A percentile compares a stretch with the other conserved stretches of the same genome.
Evolutionary conservation across 805 yeast genomes (phyloP).

Genomic region (Kuraishia capsulata): DNA sequence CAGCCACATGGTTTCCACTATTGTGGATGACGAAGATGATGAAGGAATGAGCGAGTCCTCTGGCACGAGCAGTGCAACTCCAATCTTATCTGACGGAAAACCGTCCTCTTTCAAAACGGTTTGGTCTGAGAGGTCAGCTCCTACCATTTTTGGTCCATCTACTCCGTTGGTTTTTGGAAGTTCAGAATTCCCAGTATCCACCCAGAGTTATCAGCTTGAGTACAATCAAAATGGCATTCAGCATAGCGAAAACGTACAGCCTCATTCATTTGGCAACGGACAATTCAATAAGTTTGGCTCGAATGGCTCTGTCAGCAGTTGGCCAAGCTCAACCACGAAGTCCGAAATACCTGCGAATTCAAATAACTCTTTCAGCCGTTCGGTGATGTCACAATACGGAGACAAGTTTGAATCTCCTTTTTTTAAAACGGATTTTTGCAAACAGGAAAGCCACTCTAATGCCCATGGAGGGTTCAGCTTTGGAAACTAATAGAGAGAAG

Average conservation of each 20-base stretch:
- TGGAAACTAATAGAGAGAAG: no score
- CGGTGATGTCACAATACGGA: not conserved
- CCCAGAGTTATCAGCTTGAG: not conserved
- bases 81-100: not conserved
- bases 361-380: not conserved
- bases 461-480: no score
- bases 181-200: not conserved
- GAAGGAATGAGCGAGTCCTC: not conserved
- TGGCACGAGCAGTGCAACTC: not conserved
- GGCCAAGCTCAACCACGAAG: no score
- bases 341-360: not conserved
- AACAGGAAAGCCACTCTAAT: no score
- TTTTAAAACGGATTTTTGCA: not conserved
- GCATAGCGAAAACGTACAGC: no score
- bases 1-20: slow-evolving; percentile 20
- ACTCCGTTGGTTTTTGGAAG: not conserved
- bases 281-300: not conserved
- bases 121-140: not conserved
- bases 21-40: slow-evolving; percentile 14
- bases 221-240: no score
- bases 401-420: not conserved
- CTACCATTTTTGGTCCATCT: not conserved
- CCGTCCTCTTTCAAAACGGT: not conserved
- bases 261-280: not conserved
- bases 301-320: not conserved